Conservation (phyloP, 306 rosid species). For the Senna tora region DNA sequence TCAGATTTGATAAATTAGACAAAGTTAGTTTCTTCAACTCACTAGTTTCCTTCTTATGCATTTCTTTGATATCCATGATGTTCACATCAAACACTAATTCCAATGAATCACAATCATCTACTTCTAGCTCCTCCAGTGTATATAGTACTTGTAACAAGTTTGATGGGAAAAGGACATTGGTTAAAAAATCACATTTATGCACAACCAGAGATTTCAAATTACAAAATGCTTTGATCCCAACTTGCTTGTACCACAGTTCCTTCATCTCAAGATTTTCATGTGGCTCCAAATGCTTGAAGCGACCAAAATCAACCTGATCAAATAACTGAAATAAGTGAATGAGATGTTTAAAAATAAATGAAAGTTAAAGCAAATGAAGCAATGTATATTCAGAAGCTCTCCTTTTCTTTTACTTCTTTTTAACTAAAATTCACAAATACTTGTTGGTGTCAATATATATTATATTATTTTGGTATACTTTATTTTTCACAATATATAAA, state of each 20-base stretch:
- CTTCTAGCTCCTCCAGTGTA: neutral
- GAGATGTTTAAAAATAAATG: too few species aligned
- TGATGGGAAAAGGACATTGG: neutral
- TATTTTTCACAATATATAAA: too few species aligned
- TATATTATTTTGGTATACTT: too few species aligned
- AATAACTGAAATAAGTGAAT: neutral
- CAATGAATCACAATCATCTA: neutral
- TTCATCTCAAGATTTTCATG: neutral
- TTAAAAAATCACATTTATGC: neutral
- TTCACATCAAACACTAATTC: conserved; percentile 9
- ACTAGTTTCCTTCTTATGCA: neutral
- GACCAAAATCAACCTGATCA: neutral
- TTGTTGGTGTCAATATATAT: too few species aligned
- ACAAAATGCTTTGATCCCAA: neutral
- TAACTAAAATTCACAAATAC: too few species aligned
- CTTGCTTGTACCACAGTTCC: neutral
- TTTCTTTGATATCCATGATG: neutral
- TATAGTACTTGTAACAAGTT: neutral
- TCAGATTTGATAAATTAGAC: neutral
- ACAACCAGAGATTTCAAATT: neutral
- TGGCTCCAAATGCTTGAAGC: neutral
- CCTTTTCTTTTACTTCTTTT: too few species aligned
- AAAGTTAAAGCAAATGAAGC: too few species aligned
- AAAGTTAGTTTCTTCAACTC: neutral
- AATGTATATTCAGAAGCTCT: too few species aligned